These are phyloP conservation scores for Aspergillus nidulans DNA, from an alignment of 495 filamentous ascomycete species.

Conservation along the genomic window DNA sequence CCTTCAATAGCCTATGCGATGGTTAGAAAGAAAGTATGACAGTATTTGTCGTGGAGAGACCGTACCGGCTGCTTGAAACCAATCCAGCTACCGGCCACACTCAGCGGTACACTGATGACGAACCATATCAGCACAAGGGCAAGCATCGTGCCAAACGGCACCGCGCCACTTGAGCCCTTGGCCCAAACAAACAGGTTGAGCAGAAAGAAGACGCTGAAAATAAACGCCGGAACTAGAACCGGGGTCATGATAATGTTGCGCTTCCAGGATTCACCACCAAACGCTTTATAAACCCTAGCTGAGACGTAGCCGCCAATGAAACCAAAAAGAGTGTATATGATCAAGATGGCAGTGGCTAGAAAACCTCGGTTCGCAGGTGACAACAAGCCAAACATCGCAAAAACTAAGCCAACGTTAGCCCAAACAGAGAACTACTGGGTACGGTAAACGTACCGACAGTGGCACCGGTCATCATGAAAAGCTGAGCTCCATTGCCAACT, in stretches of 20 bases:
- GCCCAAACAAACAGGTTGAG: slow-evolving; percentile 96
- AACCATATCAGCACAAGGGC: slow-evolving; percentile 94
- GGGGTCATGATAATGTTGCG: slow-evolving; percentile 86
- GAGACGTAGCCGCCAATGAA: slow-evolving; percentile 92
- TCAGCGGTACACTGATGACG: slow-evolving; percentile 87
- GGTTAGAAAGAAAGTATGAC: slow-evolving; percentile 10
- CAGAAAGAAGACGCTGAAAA: slow-evolving; percentile 86
- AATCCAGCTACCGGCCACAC: slow-evolving; percentile 85
- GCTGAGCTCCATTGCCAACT: slow-evolving; percentile 88
- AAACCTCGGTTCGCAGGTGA: slow-evolving; percentile 93
- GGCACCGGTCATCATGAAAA: slow-evolving; percentile 95
- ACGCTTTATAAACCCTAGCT: slow-evolving; percentile 83
- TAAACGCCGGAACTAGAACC: slow-evolving; percentile 75
- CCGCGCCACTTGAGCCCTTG: slow-evolving; percentile 82
- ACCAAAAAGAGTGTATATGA: slow-evolving; percentile 89
- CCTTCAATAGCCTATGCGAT: slow-evolving; percentile 52
- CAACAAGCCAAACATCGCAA: slow-evolving; percentile 89
- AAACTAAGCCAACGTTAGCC: slow-evolving; percentile 40
- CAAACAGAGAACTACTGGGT: not conserved
- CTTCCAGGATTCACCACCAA: slow-evolving; percentile 91
- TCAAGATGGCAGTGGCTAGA: slow-evolving; percentile 82
- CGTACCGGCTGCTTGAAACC: slow-evolving; percentile 67
- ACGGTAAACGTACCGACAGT: slow-evolving; percentile 58
- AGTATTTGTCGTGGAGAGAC: not conserved
- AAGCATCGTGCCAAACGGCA: slow-evolving; percentile 95